Evolutionary conservation across 257 asterid species (phyloP).

Genomic region (Phtheirospermum japonicum): DNA sequence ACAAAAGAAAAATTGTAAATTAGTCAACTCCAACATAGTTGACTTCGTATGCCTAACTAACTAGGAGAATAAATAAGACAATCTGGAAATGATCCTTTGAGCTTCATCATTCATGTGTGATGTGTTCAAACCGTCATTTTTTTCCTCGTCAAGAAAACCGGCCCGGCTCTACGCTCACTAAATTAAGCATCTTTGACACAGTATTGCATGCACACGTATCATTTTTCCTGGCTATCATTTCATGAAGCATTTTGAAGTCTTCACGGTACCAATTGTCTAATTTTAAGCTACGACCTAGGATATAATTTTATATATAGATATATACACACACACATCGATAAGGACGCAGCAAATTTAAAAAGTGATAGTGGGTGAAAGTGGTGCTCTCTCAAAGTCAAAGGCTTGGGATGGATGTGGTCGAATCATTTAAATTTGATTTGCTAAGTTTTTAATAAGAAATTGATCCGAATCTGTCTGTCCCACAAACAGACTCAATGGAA

Average conservation of each 20-base stretch:
- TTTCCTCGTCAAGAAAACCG: conserved; percentile 22
- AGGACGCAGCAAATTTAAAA: not conserved
- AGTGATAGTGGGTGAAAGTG: not conserved
- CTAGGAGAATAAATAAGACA: not conserved
- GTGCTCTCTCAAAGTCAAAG: not conserved
- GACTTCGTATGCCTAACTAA: not conserved
- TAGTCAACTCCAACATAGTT: not conserved
- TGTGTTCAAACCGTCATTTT: not conserved
- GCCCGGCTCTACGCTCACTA: too few species aligned
- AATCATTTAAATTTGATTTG: too few species aligned
- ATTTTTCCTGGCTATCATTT: too few species aligned
- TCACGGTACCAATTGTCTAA: too few species aligned
- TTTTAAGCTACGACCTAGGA: not conserved
- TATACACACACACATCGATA: not conserved
- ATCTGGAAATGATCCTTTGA: not conserved
- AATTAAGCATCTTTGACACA: too few species aligned
- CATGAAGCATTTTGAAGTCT: not conserved
- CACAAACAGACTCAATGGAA: too few species aligned
- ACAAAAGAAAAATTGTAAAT: too few species aligned
- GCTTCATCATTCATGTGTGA: not conserved
- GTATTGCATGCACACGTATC: not conserved
- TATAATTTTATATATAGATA: too few species aligned
- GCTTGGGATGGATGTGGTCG: too few species aligned
- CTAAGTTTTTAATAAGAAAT: too few species aligned
- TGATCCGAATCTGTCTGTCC: too few species aligned